These are phyloP conservation scores for Wickerhamomyces silvicola DNA, from an alignment of 805 yeast species.

Conservation along the genomic window DNA sequence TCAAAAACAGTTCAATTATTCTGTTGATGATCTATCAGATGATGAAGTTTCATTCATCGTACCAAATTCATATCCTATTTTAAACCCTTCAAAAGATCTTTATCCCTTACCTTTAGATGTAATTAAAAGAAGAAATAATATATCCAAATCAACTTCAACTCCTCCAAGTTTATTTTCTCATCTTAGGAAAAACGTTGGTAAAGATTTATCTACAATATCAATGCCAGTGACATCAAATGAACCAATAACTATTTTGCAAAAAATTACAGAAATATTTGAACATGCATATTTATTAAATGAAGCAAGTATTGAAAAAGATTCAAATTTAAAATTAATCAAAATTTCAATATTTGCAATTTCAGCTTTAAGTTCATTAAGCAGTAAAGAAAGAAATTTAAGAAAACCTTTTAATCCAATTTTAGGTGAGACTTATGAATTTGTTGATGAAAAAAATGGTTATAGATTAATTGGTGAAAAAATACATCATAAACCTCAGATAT, in stretches of 20 bases:
- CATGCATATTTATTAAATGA: slow-evolving; percentile 60
- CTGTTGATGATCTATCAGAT: slow-evolving; percentile 21
- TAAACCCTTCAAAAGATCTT: no score
- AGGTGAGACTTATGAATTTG: slow-evolving; percentile 90
- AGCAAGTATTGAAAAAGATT: slow-evolving; percentile 41
- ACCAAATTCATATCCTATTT: no score
- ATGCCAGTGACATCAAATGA: slow-evolving; percentile 96
- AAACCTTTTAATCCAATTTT: slow-evolving; percentile 93
- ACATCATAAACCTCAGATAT: slow-evolving; percentile 76
- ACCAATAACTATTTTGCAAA: slow-evolving; percentile 78
- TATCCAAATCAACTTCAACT: slow-evolving; percentile 49
- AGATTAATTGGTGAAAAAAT: slow-evolving; percentile 82
- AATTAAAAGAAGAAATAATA: slow-evolving; percentile 49
- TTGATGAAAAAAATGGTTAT: slow-evolving; percentile 74
- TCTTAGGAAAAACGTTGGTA: slow-evolving; percentile 86
- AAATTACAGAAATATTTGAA: slow-evolving; percentile 74
- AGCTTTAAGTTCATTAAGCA: slow-evolving; percentile 61
- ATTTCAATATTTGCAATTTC: slow-evolving; percentile 82
- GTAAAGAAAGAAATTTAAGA: slow-evolving; percentile 68
- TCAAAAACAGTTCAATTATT: slow-evolving; percentile 5
- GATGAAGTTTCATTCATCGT: slow-evolving; percentile 18
- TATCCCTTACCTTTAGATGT: slow-evolving; percentile 59
- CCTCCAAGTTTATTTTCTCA: slow-evolving; percentile 83
- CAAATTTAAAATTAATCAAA: slow-evolving; percentile 52
- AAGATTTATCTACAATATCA: slow-evolving; percentile 75